phyloP scores from a whole-genome alignment of 129 eudicot genomes.

The Flaveria trinervia region DNA sequence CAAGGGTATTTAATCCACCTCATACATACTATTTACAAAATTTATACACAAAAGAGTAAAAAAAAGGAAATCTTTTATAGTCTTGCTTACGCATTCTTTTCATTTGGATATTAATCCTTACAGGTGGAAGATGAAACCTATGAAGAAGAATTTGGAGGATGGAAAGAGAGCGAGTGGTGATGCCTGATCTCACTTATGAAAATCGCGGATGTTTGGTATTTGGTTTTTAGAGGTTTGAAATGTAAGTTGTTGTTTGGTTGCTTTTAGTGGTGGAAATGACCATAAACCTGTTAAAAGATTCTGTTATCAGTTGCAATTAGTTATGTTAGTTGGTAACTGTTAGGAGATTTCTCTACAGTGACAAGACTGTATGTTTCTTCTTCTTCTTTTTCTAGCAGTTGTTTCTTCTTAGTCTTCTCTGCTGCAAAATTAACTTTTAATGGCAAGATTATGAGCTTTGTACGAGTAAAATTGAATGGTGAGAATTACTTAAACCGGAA shows the following conservation, averaged over 20 bases:
- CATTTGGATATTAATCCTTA: neutral
- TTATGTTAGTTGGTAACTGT: constrained; percentile 12
- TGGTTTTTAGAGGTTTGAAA: neutral
- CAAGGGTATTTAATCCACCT: constrained; percentile 39
- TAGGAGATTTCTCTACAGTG: neutral
- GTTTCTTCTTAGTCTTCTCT: no score
- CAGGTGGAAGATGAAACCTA: constrained; percentile 41
- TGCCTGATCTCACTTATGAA: neutral
- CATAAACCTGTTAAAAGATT: neutral
- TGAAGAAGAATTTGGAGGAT: constrained; percentile 55
- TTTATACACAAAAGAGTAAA: neutral
- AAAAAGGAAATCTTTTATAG: neutral
- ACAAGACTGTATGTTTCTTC: neutral
- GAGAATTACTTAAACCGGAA: no score
- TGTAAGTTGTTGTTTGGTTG: constrained; percentile 9
- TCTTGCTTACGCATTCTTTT: neutral
- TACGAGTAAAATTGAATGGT: no score
- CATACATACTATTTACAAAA: neutral
- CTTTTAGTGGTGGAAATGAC: constrained; percentile 12
- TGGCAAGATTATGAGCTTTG: no score
- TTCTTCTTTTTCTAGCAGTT: no score
- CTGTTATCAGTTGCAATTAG: neutral
- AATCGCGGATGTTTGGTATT: neutral
- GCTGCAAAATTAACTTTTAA: no score
- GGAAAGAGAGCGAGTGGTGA: constrained; percentile 47